Conservation (phyloP, 768 basidiomycete genomes). For the Boletus vinaceobasis region DNA sequence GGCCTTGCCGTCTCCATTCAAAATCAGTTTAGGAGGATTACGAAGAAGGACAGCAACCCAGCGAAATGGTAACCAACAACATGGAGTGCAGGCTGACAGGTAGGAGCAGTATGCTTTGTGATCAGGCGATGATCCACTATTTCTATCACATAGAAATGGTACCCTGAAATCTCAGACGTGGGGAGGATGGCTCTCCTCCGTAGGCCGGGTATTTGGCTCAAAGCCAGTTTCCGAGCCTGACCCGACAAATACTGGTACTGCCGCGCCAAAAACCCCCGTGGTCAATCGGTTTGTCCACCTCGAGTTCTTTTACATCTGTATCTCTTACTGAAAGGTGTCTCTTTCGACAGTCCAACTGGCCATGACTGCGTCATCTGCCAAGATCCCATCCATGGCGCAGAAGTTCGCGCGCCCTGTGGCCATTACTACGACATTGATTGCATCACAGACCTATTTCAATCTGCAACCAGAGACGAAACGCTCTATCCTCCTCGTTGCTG, state of each 20-base stretch:
- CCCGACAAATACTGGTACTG: background rate
- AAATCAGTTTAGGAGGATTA: background rate
- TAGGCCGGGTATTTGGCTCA: background rate
- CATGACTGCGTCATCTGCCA: slow-evolving; percentile 35
- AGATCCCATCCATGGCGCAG: slow-evolving; percentile 28
- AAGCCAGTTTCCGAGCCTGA: background rate
- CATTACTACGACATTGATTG: slow-evolving; percentile 37
- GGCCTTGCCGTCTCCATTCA: background rate
- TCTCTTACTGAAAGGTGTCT: background rate
- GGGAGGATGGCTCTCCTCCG: slow-evolving; percentile 21
- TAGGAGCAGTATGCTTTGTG: slow-evolving; percentile 1
- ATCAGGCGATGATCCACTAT: background rate
- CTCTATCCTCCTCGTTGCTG: slow-evolving; percentile 43
- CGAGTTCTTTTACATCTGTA: background rate
- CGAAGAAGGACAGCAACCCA: slow-evolving; percentile 3
- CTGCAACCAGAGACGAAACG: slow-evolving; percentile 35
- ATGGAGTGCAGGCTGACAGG: slow-evolving; percentile 2
- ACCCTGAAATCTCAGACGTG: slow-evolving; percentile 3
- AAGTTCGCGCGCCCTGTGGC: slow-evolving; percentile 32
- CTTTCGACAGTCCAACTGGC: slow-evolving; percentile 15
- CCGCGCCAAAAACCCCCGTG: background rate
- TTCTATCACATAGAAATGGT: background rate
- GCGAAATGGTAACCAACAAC: background rate
- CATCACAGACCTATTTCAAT: slow-evolving; percentile 32
- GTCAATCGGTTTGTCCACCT: slow-evolving; percentile 15